These are phyloP conservation scores for Penicillium nucicola DNA, from an alignment of 495 filamentous ascomycete genomes.

Conservation along the genomic window DNA sequence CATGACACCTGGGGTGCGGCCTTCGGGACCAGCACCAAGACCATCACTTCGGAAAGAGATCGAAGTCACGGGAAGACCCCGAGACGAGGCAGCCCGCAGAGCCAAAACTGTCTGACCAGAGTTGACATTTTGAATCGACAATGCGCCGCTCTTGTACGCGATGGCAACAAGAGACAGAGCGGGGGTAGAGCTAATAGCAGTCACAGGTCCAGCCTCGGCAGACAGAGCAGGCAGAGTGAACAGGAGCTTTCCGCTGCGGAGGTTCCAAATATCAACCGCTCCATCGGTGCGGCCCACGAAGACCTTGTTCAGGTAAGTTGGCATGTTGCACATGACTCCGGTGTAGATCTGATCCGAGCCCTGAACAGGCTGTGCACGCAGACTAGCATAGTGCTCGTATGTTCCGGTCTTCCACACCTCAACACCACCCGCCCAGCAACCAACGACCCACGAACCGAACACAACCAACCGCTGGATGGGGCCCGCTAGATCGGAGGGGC, in stretches of 20 bases:
- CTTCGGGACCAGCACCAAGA: constrained; percentile 85
- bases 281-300: constrained; percentile 84
- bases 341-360: constrained; percentile 58
- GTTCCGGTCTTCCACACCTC: constrained; percentile 87
- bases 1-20: constrained; percentile 77
- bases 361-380: constrained; percentile 48
- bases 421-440: constrained; percentile 67
- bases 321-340: constrained; percentile 74
- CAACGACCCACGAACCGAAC: constrained; percentile 91
- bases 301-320: constrained; percentile 93
- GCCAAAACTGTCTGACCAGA: constrained; percentile 66
- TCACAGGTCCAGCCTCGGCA: constrained; percentile 67
- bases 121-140: constrained; percentile 78
- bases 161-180: constrained; percentile 84
- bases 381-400: constrained; percentile 84
- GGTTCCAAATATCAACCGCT: constrained; percentile 95
- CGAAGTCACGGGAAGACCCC: constrained; percentile 59
- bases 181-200: constrained; percentile 76
- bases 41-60: constrained; percentile 92
- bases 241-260: constrained; percentile 83
- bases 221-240: constrained; percentile 76
- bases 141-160: constrained; percentile 72
- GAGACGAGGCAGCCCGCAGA: constrained; percentile 56
- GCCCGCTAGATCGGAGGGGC: constrained; percentile 56
- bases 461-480: constrained; percentile 75